A percentile compares a stretch with the other conserved stretches of the same genome.
These are phyloP conservation scores for Candida mesenterica DNA, from an alignment of 1,139 yeast species.

Conservation along the genomic window DNA sequence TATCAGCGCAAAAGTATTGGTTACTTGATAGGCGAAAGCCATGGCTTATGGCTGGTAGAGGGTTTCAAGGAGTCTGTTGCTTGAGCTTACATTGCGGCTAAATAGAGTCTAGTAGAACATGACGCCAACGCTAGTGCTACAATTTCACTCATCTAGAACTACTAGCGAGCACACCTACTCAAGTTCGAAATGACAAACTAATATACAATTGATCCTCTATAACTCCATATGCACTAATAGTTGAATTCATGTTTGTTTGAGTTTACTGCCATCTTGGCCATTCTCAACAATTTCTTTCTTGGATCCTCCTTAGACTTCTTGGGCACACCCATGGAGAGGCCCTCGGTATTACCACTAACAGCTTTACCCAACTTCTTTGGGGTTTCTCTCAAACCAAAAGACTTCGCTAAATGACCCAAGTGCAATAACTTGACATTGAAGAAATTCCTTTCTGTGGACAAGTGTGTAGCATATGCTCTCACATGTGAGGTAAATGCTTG, in stretches of 20 bases:
- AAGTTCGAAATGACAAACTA: no score
- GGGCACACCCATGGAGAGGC: conserved; percentile 12
- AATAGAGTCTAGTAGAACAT: no score
- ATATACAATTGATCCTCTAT: no score
- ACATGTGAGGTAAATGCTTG: conserved; percentile 86
- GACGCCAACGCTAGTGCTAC: no score
- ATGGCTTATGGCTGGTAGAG: conserved; percentile 58
- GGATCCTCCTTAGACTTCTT: conserved; percentile 54
- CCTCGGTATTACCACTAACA: conserved; percentile 25
- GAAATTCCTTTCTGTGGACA: conserved; percentile 68
- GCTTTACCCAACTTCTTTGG: conserved; percentile 71
- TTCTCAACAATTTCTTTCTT: conserved; percentile 68
- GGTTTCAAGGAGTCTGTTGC: neutral
- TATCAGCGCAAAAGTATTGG: conserved; percentile 43
- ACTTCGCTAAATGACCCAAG: conserved; percentile 92
- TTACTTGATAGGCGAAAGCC: conserved; percentile 71
- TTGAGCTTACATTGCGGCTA: no score
- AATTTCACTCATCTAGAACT: no score
- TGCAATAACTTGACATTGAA: conserved; percentile 83
- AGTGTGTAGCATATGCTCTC: conserved; percentile 96
- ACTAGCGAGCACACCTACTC: no score
- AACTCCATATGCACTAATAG: conserved; percentile 28
- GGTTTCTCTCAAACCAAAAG: conserved; percentile 91
- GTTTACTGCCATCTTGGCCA: conserved; percentile 71
- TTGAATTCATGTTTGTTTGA: conserved; percentile 73